phyloP scores from a whole-genome alignment of 116 monocot genomes.

The Posidonia oceanica region DNA sequence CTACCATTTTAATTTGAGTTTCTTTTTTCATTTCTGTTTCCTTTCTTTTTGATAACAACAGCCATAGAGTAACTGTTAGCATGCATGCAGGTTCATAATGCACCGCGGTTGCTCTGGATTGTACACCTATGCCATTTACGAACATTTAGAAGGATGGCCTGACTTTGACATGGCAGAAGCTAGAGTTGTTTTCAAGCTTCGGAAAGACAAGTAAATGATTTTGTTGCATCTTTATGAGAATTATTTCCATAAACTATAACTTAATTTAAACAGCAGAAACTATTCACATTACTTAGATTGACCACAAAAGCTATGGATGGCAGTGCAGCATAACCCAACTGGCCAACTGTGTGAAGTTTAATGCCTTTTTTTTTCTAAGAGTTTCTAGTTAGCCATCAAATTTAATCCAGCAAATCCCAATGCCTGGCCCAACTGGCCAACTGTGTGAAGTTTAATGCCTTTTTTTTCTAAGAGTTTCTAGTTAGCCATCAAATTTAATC shows the following conservation, averaged over 20 bases:
- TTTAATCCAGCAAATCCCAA: not conserved
- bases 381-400: not conserved
- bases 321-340: no score
- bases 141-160: constrained; percentile 31
- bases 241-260: no score
- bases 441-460: no score
- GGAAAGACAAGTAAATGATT: constrained; percentile 37
- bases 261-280: no score
- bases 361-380: not conserved
- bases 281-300: no score
- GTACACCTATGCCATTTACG: constrained; percentile 48
- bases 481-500: not conserved
- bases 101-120: constrained; percentile 60
- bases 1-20: not conserved
- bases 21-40: not conserved
- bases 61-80: not conserved
- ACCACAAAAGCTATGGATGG: no score
- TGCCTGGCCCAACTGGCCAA: no score
- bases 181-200: constrained; percentile 53
- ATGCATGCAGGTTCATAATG: constrained; percentile 48
- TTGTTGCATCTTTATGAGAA: not conserved
- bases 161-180: constrained; percentile 38
- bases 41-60: not conserved
- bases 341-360: no score
- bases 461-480: not conserved